phyloP scores from a whole-genome alignment of 2,329 filamentous ascomycete genomes.

The Cladosporium sp. region DNA sequence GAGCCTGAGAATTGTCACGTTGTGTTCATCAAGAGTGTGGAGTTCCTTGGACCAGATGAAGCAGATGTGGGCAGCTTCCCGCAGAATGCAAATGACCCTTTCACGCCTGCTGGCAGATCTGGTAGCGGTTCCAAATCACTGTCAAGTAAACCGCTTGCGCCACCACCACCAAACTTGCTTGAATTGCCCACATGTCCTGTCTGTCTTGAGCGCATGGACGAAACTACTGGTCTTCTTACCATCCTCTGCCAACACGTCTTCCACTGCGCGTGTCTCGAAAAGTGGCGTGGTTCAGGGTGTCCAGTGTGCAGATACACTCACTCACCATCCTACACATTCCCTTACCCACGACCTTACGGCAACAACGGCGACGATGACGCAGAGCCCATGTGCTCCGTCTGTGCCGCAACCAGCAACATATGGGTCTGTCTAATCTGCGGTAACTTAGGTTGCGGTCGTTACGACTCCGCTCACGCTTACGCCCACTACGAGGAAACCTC shows the following conservation, averaged over 20 bases:
- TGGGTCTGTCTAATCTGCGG: constrained; percentile 97
- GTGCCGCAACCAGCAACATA: constrained; percentile 74
- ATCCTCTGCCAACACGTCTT: constrained; percentile 98
- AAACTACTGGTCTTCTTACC: constrained; percentile 89
- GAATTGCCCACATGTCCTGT: constrained; percentile 95
- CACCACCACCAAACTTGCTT: constrained; percentile 76
- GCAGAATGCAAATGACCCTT: constrained; percentile 57
- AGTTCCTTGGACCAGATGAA: constrained; percentile 66
- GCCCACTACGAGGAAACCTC: constrained; percentile 86
- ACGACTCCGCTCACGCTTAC: constrained; percentile 92
- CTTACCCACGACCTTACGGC: constrained; percentile 30
- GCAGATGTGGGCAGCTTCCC: constrained; percentile 48
- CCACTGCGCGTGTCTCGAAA: constrained; percentile 91
- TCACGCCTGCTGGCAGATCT: constrained; percentile 40
- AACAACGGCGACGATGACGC: constrained; percentile 39
- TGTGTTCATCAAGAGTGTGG: constrained; percentile 88
- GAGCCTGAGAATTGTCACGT: constrained; percentile 92
- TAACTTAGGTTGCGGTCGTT: constrained; percentile 86
- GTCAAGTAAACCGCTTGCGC: constrained; percentile 59
- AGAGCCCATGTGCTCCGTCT: constrained; percentile 74
- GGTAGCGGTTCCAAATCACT: constrained; percentile 27
- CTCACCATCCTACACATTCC: constrained; percentile 43
- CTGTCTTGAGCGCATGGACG: constrained; percentile 96
- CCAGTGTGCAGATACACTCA: constrained; percentile 91
- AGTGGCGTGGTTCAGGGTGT: constrained; percentile 91